These are phyloP conservation scores for Aaosphaeria pasadenensis DNA, from an alignment of 2,329 filamentous ascomycete species.

Conservation along the genomic window DNA sequence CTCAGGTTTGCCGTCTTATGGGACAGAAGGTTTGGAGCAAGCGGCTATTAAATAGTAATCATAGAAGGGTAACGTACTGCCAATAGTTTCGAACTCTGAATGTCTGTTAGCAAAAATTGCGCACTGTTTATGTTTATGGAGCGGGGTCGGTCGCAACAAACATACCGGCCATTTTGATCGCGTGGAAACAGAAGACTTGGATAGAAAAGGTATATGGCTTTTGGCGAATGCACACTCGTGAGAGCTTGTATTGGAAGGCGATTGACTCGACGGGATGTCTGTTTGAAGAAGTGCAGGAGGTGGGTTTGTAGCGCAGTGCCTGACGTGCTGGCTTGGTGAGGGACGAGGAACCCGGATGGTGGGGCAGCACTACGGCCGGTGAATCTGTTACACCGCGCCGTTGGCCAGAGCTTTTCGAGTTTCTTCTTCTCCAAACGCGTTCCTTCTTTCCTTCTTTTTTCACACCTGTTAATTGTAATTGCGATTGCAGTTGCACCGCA, in stretches of 20 bases:
- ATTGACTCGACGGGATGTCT: too few relatives aligned
- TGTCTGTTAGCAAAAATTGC: slow-evolving; percentile 1
- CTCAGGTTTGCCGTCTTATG: too few relatives aligned
- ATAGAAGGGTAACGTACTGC: slow-evolving; percentile 4
- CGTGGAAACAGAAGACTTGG: background rate
- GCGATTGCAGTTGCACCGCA: background rate
- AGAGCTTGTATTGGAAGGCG: background rate
- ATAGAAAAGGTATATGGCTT: background rate
- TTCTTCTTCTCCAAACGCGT: background rate
- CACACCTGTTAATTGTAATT: background rate
- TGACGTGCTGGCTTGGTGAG: background rate
- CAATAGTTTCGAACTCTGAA: slow-evolving; percentile 7
- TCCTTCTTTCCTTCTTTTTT: background rate
- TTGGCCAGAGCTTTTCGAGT: background rate
- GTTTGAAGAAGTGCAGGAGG: background rate
- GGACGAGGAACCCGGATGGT: slow-evolving; percentile 3
- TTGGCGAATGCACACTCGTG: background rate
- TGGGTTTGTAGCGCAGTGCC: background rate
- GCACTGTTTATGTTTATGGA: background rate
- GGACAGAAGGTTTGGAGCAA: background rate
- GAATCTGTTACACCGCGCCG: background rate
- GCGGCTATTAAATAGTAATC: too few relatives aligned
- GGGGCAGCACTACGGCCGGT: slow-evolving; percentile 4
- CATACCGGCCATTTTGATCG: slow-evolving; percentile 1
- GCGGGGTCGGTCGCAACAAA: background rate